Evolutionary conservation across 305 asterid genomes (phyloP).

Genomic region (Fraxinus velutina): DNA sequence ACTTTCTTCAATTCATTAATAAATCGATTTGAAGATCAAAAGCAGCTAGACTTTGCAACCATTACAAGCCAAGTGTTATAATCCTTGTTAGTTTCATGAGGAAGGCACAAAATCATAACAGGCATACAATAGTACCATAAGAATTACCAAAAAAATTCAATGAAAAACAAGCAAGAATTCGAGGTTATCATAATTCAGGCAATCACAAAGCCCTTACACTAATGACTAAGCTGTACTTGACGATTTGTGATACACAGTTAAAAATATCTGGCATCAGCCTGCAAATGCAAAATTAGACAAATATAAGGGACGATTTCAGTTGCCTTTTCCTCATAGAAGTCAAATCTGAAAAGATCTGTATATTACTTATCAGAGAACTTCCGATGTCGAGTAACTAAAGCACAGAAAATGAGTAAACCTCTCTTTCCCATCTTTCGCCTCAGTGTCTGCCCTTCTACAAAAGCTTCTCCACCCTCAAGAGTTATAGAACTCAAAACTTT

Average conservation of each 20-base stretch:
- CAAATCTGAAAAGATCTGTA: slow-evolving; percentile 16
- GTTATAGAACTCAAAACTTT: slow-evolving; percentile 33
- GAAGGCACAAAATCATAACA: neutral
- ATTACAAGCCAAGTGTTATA: neutral
- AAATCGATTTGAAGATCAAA: neutral
- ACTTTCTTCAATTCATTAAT: neutral
- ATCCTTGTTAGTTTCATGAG: neutral
- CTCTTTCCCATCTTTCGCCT: slow-evolving; percentile 42
- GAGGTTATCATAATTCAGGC: neutral
- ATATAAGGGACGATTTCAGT: neutral
- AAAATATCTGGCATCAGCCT: slow-evolving; percentile 41
- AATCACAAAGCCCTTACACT: slow-evolving; percentile 31
- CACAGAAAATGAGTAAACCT: slow-evolving; percentile 44
- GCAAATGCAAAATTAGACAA: slow-evolving; percentile 22
- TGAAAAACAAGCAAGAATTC: neutral
- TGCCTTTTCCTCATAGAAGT: neutral
- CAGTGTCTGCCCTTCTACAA: slow-evolving; percentile 24
- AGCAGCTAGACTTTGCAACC: neutral
- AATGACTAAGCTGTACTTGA: slow-evolving; percentile 30
- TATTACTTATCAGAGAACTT: slow-evolving; percentile 44
- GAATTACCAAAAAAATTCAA: neutral
- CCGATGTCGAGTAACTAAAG: slow-evolving; percentile 38
- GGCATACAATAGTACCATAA: neutral
- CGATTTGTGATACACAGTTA: slow-evolving; percentile 28
- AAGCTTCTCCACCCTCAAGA: slow-evolving; percentile 28